These are phyloP conservation scores for Rhizophora mangle DNA, from an alignment of 345 rosid species.

Conservation along the genomic window DNA sequence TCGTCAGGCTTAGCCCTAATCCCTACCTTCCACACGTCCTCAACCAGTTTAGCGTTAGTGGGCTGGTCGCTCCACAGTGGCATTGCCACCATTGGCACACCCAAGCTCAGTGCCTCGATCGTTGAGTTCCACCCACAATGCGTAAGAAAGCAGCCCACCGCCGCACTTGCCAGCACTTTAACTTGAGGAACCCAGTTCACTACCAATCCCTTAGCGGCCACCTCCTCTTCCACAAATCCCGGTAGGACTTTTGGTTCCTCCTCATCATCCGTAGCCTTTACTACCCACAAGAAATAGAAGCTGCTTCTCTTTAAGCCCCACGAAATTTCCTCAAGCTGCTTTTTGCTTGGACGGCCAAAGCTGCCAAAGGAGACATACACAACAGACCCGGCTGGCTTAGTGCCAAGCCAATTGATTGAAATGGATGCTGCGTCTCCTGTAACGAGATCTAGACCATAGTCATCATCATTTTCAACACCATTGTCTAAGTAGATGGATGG, in stretches of 20 bases:
- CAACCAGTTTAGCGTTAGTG: slow-evolving; percentile 21
- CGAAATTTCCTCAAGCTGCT: slow-evolving; percentile 58
- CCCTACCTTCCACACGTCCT: slow-evolving; percentile 27
- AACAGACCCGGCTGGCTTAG: slow-evolving; percentile 46
- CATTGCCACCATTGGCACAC: slow-evolving; percentile 31
- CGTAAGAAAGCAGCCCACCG: slow-evolving; percentile 21
- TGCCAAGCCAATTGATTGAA: slow-evolving; percentile 41
- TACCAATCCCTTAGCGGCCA: slow-evolving; percentile 4
- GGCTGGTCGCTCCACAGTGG: slow-evolving; percentile 35
- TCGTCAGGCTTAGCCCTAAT: slow-evolving; percentile 20
- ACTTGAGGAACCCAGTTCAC: slow-evolving; percentile 18
- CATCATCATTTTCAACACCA: slow-evolving; percentile 35
- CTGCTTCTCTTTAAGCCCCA: slow-evolving; percentile 29
- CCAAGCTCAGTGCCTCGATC: slow-evolving; percentile 31
- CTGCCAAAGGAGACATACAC: slow-evolving; percentile 69
- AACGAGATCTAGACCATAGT: slow-evolving; percentile 51
- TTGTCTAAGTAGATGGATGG: slow-evolving; percentile 63
- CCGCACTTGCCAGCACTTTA: slow-evolving; percentile 9
- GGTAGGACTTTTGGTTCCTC: slow-evolving; percentile 33
- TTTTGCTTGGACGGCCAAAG: slow-evolving; percentile 34
- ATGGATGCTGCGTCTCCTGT: slow-evolving; percentile 24
- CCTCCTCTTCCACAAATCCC: slow-evolving; percentile 12
- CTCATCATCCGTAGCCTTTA: slow-evolving; percentile 37
- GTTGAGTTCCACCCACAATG: slow-evolving; percentile 37
- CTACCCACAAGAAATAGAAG: slow-evolving; percentile 52